Base-by-base conservation (phyloP, 257 asterid species). In the Solanum megistacrolobum region DNA sequence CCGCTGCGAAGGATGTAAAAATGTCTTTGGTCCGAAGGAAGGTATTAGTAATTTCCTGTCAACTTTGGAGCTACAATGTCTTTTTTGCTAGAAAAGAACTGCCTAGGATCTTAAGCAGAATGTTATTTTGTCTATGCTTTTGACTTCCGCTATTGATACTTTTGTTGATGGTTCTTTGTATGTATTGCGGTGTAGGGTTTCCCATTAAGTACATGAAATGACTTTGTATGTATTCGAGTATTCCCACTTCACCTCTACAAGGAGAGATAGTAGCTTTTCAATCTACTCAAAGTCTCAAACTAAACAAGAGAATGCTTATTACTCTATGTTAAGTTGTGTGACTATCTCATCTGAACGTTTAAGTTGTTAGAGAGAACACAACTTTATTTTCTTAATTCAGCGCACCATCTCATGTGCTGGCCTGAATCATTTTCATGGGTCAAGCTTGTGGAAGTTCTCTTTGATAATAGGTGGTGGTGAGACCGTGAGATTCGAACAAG, bases 1-100 rank as follows among this genome's bases (percentile, higher is more conserved):
- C 92, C 92, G 97, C 23, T 96, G 99, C 65, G 97, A 95, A 88
- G 98, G 97, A 87, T 96, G 99, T 88, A 88, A 94, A 91, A 96
- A 96, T 92, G 88, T 73, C 83, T 89, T 84, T 41, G 99, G 99
- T 73, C 88, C 31, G 27, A 95, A 95, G 90, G 97, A 90, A 93
- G 98, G 99, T 96, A 93, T 88, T 71, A 71, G 84, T 65, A 86
- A 5, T 65, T 41, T 85, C 27, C 69, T 82, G 86, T 21, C 29
- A 79, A 31, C 69, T 82, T 52, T 21, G 39, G 66, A 48, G 69
- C n/a, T 81, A 81, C 20, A 41, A 29, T 46, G 38, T 29, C 85
- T 46, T 9, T 46, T 48, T 48, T 9, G 31, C 66, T 27, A 27
- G 41, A 81, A 29, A 81, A 81, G 68, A 81, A 46, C 41, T 46